Evolutionary conservation across 208 protist genomes (phyloP).

Genomic region (Wallacemonas sp.): DNA sequence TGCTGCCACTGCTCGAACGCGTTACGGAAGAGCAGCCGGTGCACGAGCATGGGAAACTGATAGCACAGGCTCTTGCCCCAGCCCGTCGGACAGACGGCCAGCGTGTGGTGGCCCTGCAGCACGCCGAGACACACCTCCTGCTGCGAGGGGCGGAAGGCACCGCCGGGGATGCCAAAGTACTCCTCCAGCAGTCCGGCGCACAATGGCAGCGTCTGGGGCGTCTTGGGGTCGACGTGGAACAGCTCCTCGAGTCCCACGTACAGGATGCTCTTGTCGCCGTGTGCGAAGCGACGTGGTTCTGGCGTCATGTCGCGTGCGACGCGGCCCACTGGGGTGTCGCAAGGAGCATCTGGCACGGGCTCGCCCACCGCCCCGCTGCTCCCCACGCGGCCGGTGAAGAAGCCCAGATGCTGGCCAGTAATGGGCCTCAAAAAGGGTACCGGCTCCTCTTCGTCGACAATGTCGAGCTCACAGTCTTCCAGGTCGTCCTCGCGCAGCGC

Average conservation of each 20-base stretch:
- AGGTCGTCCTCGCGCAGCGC: not conserved
- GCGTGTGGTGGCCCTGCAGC: slow-evolving; percentile 64
- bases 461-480: not conserved
- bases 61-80: slow-evolving; percentile 97
- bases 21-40: slow-evolving; percentile 67
- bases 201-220: slow-evolving; percentile 35
- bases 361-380: no score
- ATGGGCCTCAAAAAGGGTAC: slow-evolving; percentile 55
- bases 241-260: slow-evolving; percentile 35
- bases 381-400: no score
- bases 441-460: slow-evolving; percentile 19
- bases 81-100: slow-evolving; percentile 95
- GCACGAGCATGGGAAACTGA: slow-evolving; percentile 93
- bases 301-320: no score
- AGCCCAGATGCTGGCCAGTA: slow-evolving; percentile 20
- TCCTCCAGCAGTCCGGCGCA: slow-evolving; percentile 56
- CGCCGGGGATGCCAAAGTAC: slow-evolving; percentile 56
- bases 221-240: slow-evolving; percentile 15
- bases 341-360: no score
- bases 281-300: not conserved
- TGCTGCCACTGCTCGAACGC: slow-evolving; percentile 43
- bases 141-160: slow-evolving; percentile 78
- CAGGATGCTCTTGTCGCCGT: slow-evolving; percentile 41
- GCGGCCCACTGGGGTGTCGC: no score
- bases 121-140: slow-evolving; percentile 75